These are phyloP conservation scores for Teratosphaeria zuluensis DNA, from an alignment of 2,329 filamentous ascomycete species.

Conservation along the genomic window DNA sequence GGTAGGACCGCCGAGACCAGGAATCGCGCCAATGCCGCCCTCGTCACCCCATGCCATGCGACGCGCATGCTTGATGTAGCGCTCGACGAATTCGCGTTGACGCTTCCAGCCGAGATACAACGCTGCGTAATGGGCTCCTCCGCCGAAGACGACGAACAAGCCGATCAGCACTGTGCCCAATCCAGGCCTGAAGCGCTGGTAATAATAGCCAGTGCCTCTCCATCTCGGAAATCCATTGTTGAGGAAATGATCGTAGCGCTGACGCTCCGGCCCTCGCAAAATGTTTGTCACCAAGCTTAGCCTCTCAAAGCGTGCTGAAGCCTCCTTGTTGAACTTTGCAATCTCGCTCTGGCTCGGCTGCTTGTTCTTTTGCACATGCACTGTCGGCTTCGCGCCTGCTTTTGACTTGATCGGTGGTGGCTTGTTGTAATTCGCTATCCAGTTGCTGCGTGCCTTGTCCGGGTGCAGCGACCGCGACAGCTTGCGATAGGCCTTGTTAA, in stretches of 20 bases:
- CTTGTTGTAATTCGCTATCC: slow-evolving; percentile 56
- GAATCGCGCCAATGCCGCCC: slow-evolving; percentile 54
- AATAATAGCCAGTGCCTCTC: slow-evolving; percentile 98
- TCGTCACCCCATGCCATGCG: slow-evolving; percentile 85
- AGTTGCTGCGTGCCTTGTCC: slow-evolving; percentile 85
- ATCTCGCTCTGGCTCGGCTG: slow-evolving; percentile 65
- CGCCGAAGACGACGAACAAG: slow-evolving; percentile 72
- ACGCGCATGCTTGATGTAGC: slow-evolving; percentile 83
- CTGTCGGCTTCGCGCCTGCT: slow-evolving; percentile 46
- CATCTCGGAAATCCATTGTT: slow-evolving; percentile 87
- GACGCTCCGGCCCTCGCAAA: slow-evolving; percentile 67
- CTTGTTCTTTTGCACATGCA: slow-evolving; percentile 59
- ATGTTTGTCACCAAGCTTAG: slow-evolving; percentile 79
- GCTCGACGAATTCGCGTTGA: slow-evolving; percentile 80
- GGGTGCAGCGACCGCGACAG: slow-evolving; percentile 76
- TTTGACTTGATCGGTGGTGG: slow-evolving; percentile 31
- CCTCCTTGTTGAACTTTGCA: slow-evolving; percentile 67
- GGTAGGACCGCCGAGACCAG: slow-evolving; percentile 46
- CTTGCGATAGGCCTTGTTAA: slow-evolving; percentile 90
- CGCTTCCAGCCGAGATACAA: slow-evolving; percentile 81
- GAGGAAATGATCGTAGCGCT: slow-evolving; percentile 91
- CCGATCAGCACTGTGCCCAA: slow-evolving; percentile 75
- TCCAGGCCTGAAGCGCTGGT: slow-evolving; percentile 83
- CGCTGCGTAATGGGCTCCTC: slow-evolving; percentile 76
- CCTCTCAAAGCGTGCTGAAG: slow-evolving; percentile 72